A percentile compares a stretch with the other conserved stretches of the same genome.
Conservation (phyloP, 2,329 filamentous ascomycete genomes). For the Penicillium sp. region DNA sequence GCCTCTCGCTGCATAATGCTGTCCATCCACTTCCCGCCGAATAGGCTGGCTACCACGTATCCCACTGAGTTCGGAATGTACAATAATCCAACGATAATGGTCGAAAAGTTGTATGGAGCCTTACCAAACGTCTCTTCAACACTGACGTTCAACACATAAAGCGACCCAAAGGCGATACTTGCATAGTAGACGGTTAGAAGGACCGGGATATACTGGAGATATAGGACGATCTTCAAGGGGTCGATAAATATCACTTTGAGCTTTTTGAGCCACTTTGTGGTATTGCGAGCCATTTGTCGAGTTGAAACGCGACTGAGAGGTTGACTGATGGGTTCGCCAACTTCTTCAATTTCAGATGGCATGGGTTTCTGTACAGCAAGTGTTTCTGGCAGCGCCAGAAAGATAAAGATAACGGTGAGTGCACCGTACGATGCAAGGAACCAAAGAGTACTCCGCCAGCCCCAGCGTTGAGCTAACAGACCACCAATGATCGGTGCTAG, state of each 20-base stretch:
- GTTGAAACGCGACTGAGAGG: slow-evolving; percentile 61
- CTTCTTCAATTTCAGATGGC: slow-evolving; percentile 30
- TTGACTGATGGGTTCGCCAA: slow-evolving; percentile 28
- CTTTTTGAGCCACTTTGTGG: slow-evolving; percentile 58
- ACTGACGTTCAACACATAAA: slow-evolving; percentile 79
- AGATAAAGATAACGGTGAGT: slow-evolving; percentile 44
- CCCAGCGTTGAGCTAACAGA: slow-evolving; percentile 67
- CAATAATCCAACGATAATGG: slow-evolving; percentile 72
- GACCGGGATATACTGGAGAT: slow-evolving; percentile 75
- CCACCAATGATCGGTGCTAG: slow-evolving; percentile 79
- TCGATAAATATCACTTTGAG: slow-evolving; percentile 70
- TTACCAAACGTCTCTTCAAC: slow-evolving; percentile 71
- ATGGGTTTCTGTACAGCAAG: slow-evolving; percentile 35
- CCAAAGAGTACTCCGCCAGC: slow-evolving; percentile 80
- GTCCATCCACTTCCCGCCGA: slow-evolving; percentile 80
- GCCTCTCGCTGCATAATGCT: slow-evolving; percentile 79
- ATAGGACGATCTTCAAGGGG: slow-evolving; percentile 70
- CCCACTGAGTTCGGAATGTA: slow-evolving; percentile 78
- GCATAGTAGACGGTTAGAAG: slow-evolving; percentile 74
- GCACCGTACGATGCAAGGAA: slow-evolving; percentile 73
- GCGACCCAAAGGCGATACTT: slow-evolving; percentile 72
- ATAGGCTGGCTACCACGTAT: slow-evolving; percentile 69
- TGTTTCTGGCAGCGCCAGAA: slow-evolving; percentile 52
- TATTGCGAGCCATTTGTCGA: slow-evolving; percentile 62
- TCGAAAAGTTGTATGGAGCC: slow-evolving; percentile 69